These are phyloP conservation scores for Oldenlandia corymbosa DNA, from an alignment of 257 asterid genomes.

Conservation along the genomic window DNA sequence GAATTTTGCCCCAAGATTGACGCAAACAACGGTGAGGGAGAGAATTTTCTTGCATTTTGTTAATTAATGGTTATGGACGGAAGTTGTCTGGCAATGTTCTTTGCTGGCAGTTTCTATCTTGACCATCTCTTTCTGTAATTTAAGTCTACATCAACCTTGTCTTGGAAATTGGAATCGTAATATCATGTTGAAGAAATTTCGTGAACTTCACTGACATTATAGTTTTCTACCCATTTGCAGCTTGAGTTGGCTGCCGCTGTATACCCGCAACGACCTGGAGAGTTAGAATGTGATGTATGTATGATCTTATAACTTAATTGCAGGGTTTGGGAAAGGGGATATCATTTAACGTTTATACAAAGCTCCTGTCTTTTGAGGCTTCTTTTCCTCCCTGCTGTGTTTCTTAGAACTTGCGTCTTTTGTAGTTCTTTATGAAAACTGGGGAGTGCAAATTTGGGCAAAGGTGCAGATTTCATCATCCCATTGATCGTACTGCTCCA, in stretches of 20 bases:
- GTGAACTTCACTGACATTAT: conserved; percentile 11
- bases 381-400: conserved; percentile 1
- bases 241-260: conserved; percentile 54
- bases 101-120: too few species aligned
- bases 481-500: conserved; percentile 60
- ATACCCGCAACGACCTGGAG: conserved; percentile 93
- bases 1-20: conserved; percentile 60
- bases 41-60: conserved; percentile 8
- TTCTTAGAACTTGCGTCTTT: background rate
- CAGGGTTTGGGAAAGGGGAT: too few species aligned
- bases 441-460: conserved; percentile 83
- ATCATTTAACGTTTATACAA: too few species aligned
- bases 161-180: background rate
- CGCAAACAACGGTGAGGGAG: conserved; percentile 56
- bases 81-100: background rate
- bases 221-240: conserved; percentile 48
- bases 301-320: background rate
- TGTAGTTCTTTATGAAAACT: conserved; percentile 87
- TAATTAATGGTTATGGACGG: background rate
- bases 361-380: background rate
- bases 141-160: background rate
- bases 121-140: background rate
- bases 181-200: background rate
- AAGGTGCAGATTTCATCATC: conserved; percentile 89
- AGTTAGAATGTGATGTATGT: conserved; percentile 87